phyloP scores from a whole-genome alignment of 1,139 yeast genomes.

The Candida sanyaensis region DNA sequence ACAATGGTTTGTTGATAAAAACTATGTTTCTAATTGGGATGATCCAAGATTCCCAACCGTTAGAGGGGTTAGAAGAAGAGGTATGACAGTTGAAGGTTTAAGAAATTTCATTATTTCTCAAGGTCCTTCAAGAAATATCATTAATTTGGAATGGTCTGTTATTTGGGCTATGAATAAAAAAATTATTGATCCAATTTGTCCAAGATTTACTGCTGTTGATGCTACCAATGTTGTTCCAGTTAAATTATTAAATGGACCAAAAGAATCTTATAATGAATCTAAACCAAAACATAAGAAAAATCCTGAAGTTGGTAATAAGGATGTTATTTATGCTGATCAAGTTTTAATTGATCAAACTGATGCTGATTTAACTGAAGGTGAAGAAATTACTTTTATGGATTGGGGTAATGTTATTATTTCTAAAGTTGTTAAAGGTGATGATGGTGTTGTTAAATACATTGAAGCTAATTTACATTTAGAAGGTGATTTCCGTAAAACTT shows the following conservation, averaged over 20 bases:
- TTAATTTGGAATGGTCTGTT: constrained; percentile 93
- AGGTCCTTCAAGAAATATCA: constrained; percentile 96
- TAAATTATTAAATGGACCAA: constrained; percentile 71
- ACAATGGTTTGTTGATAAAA: constrained; percentile 96
- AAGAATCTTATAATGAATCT: constrained; percentile 59
- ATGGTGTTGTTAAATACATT: constrained; percentile 57
- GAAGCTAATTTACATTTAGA: constrained; percentile 86
- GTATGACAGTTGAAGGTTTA: constrained; percentile 97
- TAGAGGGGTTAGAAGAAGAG: constrained; percentile 98
- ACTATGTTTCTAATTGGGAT: constrained; percentile 88
- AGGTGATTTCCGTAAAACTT: constrained; percentile 97
- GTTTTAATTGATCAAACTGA: constrained; percentile 87
- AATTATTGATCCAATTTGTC: constrained; percentile 93
- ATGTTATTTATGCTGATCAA: constrained; percentile 64
- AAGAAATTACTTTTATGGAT: constrained; percentile 96
- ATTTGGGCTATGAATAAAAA: constrained; percentile 98
- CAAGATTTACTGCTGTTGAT: constrained; percentile 86
- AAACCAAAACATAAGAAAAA: constrained; percentile 96
- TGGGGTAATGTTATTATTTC: constrained; percentile 95
- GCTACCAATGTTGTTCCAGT: constrained; percentile 63
- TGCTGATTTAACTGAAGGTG: constrained; percentile 71
- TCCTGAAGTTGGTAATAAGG: constrained; percentile 85
- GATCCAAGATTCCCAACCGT: constrained; percentile 99
- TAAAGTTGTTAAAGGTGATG: constrained; percentile 64
- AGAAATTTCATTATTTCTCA: constrained; percentile 89